These are phyloP conservation scores for Floccularia luteovirens DNA, from an alignment of 768 basidiomycete genomes.

Conservation along the genomic window DNA sequence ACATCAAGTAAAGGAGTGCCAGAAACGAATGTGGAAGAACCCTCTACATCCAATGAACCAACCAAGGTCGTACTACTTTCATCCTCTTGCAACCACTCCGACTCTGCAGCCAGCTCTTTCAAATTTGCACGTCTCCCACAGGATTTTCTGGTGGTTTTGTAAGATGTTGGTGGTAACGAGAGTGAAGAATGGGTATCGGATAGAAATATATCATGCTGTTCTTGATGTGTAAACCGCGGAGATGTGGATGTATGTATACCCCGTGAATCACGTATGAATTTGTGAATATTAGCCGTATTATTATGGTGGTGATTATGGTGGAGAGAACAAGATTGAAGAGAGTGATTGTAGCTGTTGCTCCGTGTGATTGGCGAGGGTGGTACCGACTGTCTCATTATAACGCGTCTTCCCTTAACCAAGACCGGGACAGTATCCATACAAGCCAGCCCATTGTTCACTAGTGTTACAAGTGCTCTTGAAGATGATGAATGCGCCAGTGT, in stretches of 20 bases:
- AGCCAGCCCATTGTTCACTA: neutral
- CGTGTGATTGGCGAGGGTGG: neutral
- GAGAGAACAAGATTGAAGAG: too few species aligned
- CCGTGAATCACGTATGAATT: neutral
- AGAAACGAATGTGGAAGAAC: slow-evolving; percentile 1
- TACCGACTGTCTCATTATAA: neutral
- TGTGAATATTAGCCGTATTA: neutral
- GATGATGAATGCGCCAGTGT: too few species aligned
- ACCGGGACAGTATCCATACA: neutral
- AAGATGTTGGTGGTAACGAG: neutral
- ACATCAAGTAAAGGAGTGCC: neutral
- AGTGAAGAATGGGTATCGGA: neutral
- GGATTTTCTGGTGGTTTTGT: neutral
- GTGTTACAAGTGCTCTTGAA: too few species aligned
- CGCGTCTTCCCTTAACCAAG: neutral
- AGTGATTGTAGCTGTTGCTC: neutral
- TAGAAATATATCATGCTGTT: neutral
- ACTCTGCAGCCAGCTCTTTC: slow-evolving; percentile 20
- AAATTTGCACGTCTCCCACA: neutral
- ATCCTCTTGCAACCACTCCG: slow-evolving; percentile 29
- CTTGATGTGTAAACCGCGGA: neutral
- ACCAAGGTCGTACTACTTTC: slow-evolving; percentile 2
- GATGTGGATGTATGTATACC: neutral
- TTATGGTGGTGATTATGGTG: neutral
- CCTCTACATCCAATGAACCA: slow-evolving; percentile 4